These are phyloP conservation scores for Parsonsia alboflavescens DNA, from an alignment of 257 asterid species.

Conservation along the genomic window DNA sequence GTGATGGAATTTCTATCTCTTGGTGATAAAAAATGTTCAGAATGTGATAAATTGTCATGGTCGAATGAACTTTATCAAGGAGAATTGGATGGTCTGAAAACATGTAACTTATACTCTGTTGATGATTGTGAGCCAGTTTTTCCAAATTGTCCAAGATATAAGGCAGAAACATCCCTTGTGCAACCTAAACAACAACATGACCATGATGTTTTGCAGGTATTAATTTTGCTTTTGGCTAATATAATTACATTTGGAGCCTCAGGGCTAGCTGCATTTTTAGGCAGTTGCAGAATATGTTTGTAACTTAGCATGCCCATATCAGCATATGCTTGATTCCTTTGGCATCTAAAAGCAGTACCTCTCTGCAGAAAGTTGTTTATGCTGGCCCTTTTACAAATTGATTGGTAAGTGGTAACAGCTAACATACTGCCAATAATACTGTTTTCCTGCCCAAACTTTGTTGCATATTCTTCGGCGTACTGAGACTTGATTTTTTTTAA, in stretches of 20 bases:
- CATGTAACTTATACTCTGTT: conserved; percentile 38
- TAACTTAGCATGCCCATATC: conserved; percentile 11
- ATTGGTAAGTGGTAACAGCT: too few species aligned
- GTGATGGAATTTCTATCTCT: conserved; percentile 62
- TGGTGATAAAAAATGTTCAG: conserved; percentile 31
- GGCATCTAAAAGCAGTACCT: neutral
- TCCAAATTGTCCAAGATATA: conserved; percentile 34
- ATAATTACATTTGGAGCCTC: neutral
- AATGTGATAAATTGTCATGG: conserved; percentile 41
- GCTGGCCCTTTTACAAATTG: neutral
- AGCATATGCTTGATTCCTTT: neutral
- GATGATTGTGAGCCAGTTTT: conserved; percentile 33
- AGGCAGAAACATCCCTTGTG: conserved; percentile 23
- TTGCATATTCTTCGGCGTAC: neutral
- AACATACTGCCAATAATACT: neutral
- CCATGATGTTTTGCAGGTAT: conserved; percentile 59
- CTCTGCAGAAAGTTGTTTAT: neutral
- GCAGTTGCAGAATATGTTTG: conserved; percentile 4
- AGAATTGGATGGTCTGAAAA: conserved; percentile 52
- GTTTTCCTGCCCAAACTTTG: neutral
- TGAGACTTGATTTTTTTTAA: neutral
- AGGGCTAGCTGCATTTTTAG: neutral
- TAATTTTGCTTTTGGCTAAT: neutral
- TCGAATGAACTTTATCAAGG: conserved; percentile 59
- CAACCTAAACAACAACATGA: conserved; percentile 32